Evolutionary conservation across 2,329 filamentous ascomycete genomes (phyloP), one percentile per base, ranked within the genome.

Genomic region (Stagonosporopsis tanaceti): DNA sequence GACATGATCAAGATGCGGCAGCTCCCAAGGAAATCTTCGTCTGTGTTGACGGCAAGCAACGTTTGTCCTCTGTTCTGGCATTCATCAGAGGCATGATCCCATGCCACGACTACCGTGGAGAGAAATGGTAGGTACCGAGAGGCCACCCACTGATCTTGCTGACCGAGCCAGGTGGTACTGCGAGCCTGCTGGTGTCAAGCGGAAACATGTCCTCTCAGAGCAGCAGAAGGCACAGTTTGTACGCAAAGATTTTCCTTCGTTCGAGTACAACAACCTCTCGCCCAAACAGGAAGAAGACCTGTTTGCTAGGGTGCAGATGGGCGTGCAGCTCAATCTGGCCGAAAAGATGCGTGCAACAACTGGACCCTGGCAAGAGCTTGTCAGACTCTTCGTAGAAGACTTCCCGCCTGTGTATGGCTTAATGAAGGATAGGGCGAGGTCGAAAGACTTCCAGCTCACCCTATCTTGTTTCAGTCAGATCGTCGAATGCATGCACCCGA

Each of bases 11-110:
- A 25, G 53, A 65, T 45, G 64, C 53, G 15, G 56, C 53, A 41
- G 60, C 57, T 27, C 42, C 60, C 34, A 40, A 48, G n/a, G 45
- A 50, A 3, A 66, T 55, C 14, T 69, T 78, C 11, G 71, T 79
- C 17, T 81, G 79, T 57, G 75, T 82, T 8, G 79, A 82, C 65
- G 81, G 81, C 4, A 82, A 82, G 64, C 80, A 83, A 61, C 76
- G 81, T 14, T 65, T 83, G 4, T 78, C 79, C 2, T 81, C 80
- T 1, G 69, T 82, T 15, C 64, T 68, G 14, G 78, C 76, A 17
- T 83, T 82, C 47, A 74, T 81, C 59, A 74, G 72, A 22, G 81
- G 80, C 2, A 63, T 76, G 24, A 79, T 83, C 39, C 77, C 77
- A 4, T 79, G 79, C 48, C 68, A 75, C 22, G 80, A 82, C 44